Base-by-base conservation (phyloP, 345 rosid genomes). In the Euphorbia peplus region DNA sequence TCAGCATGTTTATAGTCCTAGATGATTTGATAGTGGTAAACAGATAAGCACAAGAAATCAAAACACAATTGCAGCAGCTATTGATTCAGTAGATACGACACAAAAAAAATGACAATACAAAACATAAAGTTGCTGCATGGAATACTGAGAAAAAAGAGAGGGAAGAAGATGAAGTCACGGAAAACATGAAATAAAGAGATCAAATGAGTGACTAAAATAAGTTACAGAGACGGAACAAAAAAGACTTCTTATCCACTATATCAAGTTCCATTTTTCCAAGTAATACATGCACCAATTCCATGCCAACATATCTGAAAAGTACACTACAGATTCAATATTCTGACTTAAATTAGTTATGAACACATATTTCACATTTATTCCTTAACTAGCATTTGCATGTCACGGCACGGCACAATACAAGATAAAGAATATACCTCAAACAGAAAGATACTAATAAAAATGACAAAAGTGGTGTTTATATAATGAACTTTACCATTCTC, bases 401-500 rank as follows among this genome's bases (percentile, higher is more conserved):
- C 4, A 12, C 12, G 21, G 15, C 7, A 26, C 11, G 29, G 22
- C 4, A 12, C 12, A 29, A 10, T 37, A 41, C 24, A 18, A 57
- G 57, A 71, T 25, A 15, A 29, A 51, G 44, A 51, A 46, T 18
- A 61, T 32, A 42, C 30, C 21, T 50, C 15, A 41, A 58, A 52
- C 12, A 26, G 30, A 63, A 46, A 21, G 24, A 46, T 47, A 60
- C n/a, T 2, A 32, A 32, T 32, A 32, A 32, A 3, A 66, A 42
- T 37, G 48, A 35, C 28, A 2, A 48, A 0, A 68, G 30, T 9
- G 18, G 4, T 21, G 19, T 26, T 11, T 32, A 46, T 15, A 57
- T 4, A 55, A n/a, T 32, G 37, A 68, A 66, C 19, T 73, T 68
- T 67, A 78, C 84, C 75, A 69, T 68, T 68, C 72, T 71, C 55